Percentiles rank a stretch among this genome's conserved stretches.
These are phyloP conservation scores for Penicillium capsulatum DNA, from an alignment of 2,329 filamentous ascomycete genomes.

Conservation along the genomic window DNA sequence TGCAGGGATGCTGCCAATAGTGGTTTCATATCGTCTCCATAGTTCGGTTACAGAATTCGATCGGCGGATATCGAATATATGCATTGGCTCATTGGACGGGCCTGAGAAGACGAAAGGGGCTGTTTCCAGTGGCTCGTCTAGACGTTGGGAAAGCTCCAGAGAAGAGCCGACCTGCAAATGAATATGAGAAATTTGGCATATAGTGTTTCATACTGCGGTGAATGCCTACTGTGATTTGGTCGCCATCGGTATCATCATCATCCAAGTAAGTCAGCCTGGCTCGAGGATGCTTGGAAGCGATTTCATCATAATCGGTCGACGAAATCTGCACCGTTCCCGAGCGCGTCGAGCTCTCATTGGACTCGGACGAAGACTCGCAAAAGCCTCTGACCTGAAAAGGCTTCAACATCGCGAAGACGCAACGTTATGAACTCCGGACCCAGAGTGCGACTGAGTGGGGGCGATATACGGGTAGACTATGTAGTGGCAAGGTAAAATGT, in stretches of 20 bases:
- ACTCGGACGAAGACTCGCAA: conserved; percentile 17
- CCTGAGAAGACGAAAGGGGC: conserved; percentile 8
- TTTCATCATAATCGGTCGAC: conserved; percentile 41
- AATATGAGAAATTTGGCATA: not conserved
- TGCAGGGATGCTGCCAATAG: not conserved
- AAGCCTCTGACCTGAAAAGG: conserved; percentile 42
- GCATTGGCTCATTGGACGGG: conserved; percentile 30
- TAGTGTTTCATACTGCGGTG: not conserved
- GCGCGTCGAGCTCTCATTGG: conserved; percentile 3
- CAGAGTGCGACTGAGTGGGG: conserved; percentile 8
- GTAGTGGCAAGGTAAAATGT: not conserved
- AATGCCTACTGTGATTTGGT: conserved; percentile 43
- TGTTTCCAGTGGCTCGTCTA: conserved; percentile 39
- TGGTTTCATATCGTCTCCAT: conserved; percentile 35
- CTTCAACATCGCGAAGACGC: conserved; percentile 33
- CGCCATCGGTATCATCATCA: conserved; percentile 48
- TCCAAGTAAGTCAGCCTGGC: conserved; percentile 45
- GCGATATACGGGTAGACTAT: conserved; percentile 7
- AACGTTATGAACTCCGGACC: conserved; percentile 4
- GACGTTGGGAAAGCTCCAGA: conserved; percentile 44
- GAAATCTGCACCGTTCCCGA: conserved; percentile 41
- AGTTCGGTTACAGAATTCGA: conserved; percentile 38
- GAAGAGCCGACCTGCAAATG: conserved; percentile 43
- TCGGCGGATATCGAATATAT: conserved; percentile 46
- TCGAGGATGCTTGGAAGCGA: conserved; percentile 39